Evolutionary conservation across 1,284 basidiomycete genomes (phyloP).

Genomic region (Ustilago shanxiensis): DNA sequence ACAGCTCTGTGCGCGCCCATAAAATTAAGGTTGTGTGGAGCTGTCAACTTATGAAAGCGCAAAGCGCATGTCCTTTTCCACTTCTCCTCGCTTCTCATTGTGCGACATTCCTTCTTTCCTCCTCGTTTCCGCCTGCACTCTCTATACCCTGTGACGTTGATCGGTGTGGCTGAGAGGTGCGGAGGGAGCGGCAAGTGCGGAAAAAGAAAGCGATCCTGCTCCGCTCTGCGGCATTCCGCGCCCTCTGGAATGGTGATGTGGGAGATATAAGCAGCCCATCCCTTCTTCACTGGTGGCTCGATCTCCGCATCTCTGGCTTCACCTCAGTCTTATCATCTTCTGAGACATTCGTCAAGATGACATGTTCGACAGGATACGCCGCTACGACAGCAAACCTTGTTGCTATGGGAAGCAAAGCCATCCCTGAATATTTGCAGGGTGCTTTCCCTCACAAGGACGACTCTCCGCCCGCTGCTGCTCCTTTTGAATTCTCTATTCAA

Average conservation of each 20-base stretch:
- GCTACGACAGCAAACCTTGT: constrained; percentile 4
- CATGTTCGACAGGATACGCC: not conserved
- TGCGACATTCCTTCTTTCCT: not conserved
- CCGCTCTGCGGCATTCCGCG: too few species aligned
- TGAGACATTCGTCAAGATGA: not conserved
- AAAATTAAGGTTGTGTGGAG: not conserved
- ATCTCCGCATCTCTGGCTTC: not conserved
- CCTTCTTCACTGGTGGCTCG: not conserved
- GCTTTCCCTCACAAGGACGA: not conserved
- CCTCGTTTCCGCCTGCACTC: too few species aligned
- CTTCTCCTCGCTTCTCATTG: not conserved
- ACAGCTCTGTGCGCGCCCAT: not conserved
- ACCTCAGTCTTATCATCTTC: not conserved
- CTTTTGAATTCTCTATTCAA: not conserved
- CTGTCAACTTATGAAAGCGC: constrained; percentile 4
- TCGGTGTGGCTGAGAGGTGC: too few species aligned
- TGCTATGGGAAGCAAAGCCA: not conserved
- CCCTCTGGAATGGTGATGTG: not conserved
- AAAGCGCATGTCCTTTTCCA: too few species aligned
- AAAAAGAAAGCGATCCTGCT: not conserved
- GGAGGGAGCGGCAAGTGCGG: not conserved
- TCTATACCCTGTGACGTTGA: too few species aligned
- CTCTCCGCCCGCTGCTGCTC: not conserved
- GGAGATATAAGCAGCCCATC: constrained; percentile 2
- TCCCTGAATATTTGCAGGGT: constrained; percentile 1